Conservation (phyloP, 2,329 filamentous ascomycete genomes). For the Arthrinium phaeospermum region DNA sequence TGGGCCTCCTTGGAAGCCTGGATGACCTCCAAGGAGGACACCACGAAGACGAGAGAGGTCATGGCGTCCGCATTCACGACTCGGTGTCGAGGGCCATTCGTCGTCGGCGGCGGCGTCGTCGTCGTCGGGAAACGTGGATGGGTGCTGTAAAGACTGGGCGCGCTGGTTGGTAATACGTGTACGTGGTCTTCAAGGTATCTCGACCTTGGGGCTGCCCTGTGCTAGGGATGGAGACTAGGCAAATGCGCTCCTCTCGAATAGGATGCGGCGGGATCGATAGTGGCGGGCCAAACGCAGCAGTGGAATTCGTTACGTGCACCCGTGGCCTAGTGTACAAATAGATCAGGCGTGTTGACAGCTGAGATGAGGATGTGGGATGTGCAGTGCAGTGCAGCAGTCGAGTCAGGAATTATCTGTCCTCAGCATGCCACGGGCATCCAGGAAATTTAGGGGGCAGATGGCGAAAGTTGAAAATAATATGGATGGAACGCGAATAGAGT, state of each 20-base stretch:
- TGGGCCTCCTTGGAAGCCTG: conserved; percentile 89
- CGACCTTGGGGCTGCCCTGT: not conserved
- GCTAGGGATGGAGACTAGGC: conserved; percentile 5
- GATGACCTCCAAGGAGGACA: conserved; percentile 91
- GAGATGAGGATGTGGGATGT: not conserved
- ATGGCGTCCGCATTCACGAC: conserved; percentile 58
- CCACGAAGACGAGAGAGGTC: conserved; percentile 95
- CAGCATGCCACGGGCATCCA: conserved; percentile 2
- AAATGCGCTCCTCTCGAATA: conserved; percentile 8
- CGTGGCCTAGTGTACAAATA: not conserved
- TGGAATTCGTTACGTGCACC: conserved; percentile 9
- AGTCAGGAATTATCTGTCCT: conserved; percentile 14
- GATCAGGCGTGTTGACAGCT: conserved; percentile 3
- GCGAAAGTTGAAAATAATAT: not conserved
- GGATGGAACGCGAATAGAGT: conserved; percentile 4
- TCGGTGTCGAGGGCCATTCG: conserved; percentile 15
- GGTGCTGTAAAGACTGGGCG: not conserved
- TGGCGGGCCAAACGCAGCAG: conserved; percentile 6
- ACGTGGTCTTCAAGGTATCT: not conserved
- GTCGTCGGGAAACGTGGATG: not conserved
- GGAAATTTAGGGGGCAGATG: conserved; percentile 1
- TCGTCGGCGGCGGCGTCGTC: conserved; percentile 11
- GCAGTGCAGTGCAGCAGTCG: not conserved
- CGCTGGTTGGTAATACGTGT: conserved; percentile 8
- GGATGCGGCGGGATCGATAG: conserved; percentile 14